phyloP scores from a whole-genome alignment of 2,329 filamentous ascomycete genomes.

The Colletotrichum sp. region DNA sequence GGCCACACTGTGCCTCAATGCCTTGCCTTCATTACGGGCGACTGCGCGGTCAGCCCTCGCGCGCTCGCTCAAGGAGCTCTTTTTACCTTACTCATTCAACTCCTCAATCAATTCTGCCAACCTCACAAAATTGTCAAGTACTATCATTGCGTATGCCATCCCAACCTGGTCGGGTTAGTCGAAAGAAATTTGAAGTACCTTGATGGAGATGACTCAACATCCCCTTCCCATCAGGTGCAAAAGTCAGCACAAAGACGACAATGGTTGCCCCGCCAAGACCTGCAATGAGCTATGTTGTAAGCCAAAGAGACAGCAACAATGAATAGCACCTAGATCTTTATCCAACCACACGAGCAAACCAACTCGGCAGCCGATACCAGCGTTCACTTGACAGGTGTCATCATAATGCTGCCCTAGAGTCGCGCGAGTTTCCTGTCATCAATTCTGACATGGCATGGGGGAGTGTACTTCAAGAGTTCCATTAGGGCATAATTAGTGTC shows the following conservation, averaged over 20 bases:
- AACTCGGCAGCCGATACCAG: background rate
- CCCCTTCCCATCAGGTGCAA: background rate
- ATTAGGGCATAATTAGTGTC: background rate
- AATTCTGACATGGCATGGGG: background rate
- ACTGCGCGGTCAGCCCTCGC: background rate
- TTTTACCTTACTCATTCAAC: background rate
- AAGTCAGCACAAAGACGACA: background rate
- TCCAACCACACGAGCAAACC: background rate
- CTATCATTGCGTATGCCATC: background rate
- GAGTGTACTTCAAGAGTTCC: background rate
- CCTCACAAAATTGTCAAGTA: background rate
- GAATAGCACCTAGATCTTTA: background rate
- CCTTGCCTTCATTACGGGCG: background rate
- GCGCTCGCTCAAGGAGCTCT: background rate
- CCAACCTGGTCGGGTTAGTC: no score
- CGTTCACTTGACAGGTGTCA: accelerated
- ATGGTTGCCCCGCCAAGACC: background rate
- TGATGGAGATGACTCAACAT: background rate
- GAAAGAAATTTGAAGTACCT: background rate
- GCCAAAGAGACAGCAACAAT: background rate
- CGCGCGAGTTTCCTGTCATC: background rate
- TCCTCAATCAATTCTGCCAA: background rate
- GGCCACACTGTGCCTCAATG: no score
- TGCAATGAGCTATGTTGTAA: background rate
- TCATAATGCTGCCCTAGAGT: background rate